Evolutionary conservation across 2,329 filamentous ascomycete species (phyloP).

Genomic region (Amylocarpus encephaloides): DNA sequence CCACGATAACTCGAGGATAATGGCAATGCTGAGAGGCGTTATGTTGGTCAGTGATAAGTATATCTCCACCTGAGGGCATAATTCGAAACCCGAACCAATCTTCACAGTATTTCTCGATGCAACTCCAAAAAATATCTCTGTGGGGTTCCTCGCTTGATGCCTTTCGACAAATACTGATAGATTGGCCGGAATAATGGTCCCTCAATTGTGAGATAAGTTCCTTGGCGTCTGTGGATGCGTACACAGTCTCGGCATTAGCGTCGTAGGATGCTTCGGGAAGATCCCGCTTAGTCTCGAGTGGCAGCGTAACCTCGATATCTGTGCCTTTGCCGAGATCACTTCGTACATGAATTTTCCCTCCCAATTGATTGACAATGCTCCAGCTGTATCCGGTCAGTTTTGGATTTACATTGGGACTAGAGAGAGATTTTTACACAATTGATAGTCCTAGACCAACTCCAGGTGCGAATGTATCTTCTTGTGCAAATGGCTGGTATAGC

Average conservation of each 20-base stretch:
- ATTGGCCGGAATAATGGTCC: conserved; percentile 13
- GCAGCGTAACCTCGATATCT: conserved; percentile 43
- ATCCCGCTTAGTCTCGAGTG: conserved; percentile 20
- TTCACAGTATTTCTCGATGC: conserved; percentile 23
- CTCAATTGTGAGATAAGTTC: conserved; percentile 16
- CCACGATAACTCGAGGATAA: conserved; percentile 16
- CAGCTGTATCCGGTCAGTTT: neutral
- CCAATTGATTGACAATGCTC: conserved; percentile 52
- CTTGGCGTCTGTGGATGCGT: conserved; percentile 10
- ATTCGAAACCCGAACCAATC: conserved; percentile 27
- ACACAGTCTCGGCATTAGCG: neutral
- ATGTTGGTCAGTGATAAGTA: conserved; percentile 19
- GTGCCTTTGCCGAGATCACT: conserved; percentile 48
- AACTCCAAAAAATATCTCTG: conserved; percentile 19
- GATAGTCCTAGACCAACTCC: conserved; percentile 50
- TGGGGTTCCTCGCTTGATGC: neutral
- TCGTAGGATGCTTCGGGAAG: neutral
- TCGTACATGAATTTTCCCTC: conserved; percentile 52
- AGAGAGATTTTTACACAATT: neutral
- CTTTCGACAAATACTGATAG: conserved; percentile 13
- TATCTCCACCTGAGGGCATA: conserved; percentile 9
- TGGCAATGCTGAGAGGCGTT: conserved; percentile 2
- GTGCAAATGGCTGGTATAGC: conserved; percentile 53
- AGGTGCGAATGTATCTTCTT: conserved; percentile 52
- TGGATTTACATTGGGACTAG: neutral